A percentile compares a stretch with the other conserved stretches of the same genome.
phyloP scores from a whole-genome alignment of 345 rosid genomes.

The Cochlearia excelsa region DNA sequence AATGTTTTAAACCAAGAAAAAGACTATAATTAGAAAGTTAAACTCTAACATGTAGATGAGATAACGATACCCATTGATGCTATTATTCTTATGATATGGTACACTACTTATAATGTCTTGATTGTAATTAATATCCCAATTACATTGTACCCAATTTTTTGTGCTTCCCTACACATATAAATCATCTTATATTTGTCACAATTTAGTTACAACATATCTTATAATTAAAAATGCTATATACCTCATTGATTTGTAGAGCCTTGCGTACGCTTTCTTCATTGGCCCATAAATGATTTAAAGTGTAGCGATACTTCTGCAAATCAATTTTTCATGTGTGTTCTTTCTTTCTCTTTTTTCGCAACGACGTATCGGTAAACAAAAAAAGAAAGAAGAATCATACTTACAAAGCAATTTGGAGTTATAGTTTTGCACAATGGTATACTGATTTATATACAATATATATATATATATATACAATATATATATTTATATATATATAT shows the following conservation, averaged over 20 bases:
- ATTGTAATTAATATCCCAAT: background rate
- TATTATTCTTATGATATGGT: conserved; percentile 31
- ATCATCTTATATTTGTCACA: no score
- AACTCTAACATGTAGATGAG: conserved; percentile 25
- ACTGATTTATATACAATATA: no score
- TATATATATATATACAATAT: no score
- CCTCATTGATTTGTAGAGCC: conserved; percentile 25
- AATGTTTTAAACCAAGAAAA: no score
- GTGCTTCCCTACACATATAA: conserved; percentile 21
- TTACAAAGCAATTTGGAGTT: conserved; percentile 19
- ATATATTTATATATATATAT: no score
- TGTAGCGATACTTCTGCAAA: conserved; percentile 12
- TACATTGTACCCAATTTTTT: conserved; percentile 20
- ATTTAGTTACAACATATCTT: no score
- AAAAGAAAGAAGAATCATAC: background rate
- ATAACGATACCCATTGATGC: conserved; percentile 28
- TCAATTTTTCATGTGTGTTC: background rate
- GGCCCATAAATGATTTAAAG: conserved; percentile 16
- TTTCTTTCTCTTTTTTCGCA: background rate
- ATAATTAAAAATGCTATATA: background rate
- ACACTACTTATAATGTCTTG: conserved; percentile 17
- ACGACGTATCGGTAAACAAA: background rate
- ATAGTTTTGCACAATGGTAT: background rate
- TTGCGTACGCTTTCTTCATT: conserved; percentile 9
- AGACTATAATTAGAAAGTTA: no score